Conservation (phyloP, 2,329 filamentous ascomycete species). For the Byssochlamys sp. region DNA sequence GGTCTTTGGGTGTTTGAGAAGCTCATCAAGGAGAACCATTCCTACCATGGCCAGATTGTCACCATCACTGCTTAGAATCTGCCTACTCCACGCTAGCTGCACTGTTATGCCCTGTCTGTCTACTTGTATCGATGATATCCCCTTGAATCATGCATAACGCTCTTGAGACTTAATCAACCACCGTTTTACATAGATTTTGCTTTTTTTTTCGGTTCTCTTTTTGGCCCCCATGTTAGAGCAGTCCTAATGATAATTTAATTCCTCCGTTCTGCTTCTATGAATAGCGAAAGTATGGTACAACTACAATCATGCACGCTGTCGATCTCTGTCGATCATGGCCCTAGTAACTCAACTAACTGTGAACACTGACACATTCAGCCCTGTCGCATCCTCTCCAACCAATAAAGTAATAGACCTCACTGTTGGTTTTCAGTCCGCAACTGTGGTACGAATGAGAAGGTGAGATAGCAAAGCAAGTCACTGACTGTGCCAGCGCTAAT, state of each 20-base stretch:
- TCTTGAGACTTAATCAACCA: background rate
- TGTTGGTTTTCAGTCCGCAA: background rate
- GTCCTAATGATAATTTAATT: background rate
- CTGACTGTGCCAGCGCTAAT: too few species aligned
- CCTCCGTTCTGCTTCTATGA: background rate
- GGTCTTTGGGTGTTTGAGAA: conserved; percentile 21
- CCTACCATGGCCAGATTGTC: background rate
- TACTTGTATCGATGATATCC: background rate
- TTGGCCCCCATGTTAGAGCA: background rate
- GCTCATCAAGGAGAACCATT: background rate
- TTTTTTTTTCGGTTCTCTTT: background rate
- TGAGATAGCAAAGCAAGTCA: background rate
- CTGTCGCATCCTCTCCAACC: background rate
- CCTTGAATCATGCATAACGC: background rate
- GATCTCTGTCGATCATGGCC: background rate
- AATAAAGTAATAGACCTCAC: background rate
- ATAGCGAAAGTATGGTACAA: background rate
- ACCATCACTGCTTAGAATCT: background rate
- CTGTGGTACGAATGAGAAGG: background rate
- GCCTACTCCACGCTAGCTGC: background rate
- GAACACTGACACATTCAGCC: background rate
- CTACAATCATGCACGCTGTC: background rate
- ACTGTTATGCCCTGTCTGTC: background rate
- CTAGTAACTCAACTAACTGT: background rate
- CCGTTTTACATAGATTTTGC: background rate